Base-by-base conservation (phyloP, 371 early-diverging fungal species). In the Syncephalastrum sp. region DNA sequence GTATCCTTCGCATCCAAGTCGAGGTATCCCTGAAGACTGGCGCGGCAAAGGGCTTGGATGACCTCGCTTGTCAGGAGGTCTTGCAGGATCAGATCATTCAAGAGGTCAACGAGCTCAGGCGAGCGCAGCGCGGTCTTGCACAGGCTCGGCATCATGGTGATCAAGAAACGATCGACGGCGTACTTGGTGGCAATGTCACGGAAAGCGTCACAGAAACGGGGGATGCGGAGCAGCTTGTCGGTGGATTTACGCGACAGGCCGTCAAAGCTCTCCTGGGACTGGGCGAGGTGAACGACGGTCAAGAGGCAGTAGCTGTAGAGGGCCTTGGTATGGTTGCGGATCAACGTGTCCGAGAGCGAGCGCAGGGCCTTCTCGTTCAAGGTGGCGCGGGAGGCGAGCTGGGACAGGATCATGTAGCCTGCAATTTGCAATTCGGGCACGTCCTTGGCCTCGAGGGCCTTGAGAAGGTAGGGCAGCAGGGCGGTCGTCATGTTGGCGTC, bases 361-460 rank as follows among this genome's bases (percentile, higher is more conserved):
- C 57, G 46, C n/a, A 82, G 58, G n/a, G 84, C 82, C 14, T 82
- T 80, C 3, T 59, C 56, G 23, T 66, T 73, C 49, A 90, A 63
- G 0, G 77, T 56, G 5, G 75, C 68, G 23, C 81, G 79, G 42
- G 81, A 74, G 4, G 85, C 75, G 17, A 89, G 64, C 63, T 87
- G 87, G 15, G 86, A 82, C 29, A 89, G 61, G 46, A 88, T 82
- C 87, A 89, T 87, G 52, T 87, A 88, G 5, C 81, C 72, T 0
- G 87, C 82, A 49, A 84, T 63, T 62, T 86, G 84, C 44, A 80
- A 70, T 47, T 84, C 83, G 15, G 82, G 75, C 0, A 68, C 56
- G 3, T 66, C 53, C 33, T 71, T 75, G 16, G 82, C 65, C 44
- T 69, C 68, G 25, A 83, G 50, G 1, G 84, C 81, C 15, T 81